Evolutionary conservation across 257 asterid genomes (phyloP).

Genomic region (Przewalskia tangutica): DNA sequence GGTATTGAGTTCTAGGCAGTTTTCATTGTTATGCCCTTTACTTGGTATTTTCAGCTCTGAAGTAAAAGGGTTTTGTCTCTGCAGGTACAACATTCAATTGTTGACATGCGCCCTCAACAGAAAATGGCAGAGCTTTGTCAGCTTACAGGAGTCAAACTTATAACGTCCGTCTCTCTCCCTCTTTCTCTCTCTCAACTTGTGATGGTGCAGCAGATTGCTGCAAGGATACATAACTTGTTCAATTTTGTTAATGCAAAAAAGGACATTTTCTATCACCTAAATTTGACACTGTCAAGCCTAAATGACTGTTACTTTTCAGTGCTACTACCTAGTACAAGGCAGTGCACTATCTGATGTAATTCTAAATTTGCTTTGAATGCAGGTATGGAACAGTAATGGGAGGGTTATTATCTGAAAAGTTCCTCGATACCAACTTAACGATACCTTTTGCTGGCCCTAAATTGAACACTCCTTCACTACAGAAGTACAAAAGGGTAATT

Average conservation of each 20-base stretch:
- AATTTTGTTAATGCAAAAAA: neutral
- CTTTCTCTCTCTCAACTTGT: constrained; percentile 5
- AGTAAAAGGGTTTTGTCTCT: constrained; percentile 12
- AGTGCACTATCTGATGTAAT: neutral
- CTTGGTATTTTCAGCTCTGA: neutral
- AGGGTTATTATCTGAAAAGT: constrained; percentile 86
- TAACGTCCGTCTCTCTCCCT: constrained; percentile 69
- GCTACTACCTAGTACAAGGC: neutral
- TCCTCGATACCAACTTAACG: constrained; percentile 74
- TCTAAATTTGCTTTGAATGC: constrained; percentile 19
- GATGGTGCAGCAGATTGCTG: neutral
- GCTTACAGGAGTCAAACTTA: constrained; percentile 84
- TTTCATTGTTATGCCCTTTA: neutral
- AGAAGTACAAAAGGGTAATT: constrained; percentile 89
- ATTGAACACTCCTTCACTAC: constrained; percentile 83
- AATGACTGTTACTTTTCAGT: neutral
- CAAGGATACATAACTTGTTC: neutral
- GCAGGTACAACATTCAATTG: constrained; percentile 95
- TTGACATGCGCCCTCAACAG: constrained; percentile 99
- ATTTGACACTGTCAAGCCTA: neutral
- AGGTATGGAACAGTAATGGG: constrained; percentile 99
- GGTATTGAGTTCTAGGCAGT: constrained; percentile 18
- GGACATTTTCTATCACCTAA: neutral
- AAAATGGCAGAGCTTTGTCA: constrained; percentile 92
- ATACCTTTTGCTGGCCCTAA: constrained; percentile 93